Percentiles rank a stretch among this genome's conserved stretches.
These are phyloP conservation scores for Euphrasia confusa DNA, from an alignment of 257 asterid species.

Conservation along the genomic window DNA sequence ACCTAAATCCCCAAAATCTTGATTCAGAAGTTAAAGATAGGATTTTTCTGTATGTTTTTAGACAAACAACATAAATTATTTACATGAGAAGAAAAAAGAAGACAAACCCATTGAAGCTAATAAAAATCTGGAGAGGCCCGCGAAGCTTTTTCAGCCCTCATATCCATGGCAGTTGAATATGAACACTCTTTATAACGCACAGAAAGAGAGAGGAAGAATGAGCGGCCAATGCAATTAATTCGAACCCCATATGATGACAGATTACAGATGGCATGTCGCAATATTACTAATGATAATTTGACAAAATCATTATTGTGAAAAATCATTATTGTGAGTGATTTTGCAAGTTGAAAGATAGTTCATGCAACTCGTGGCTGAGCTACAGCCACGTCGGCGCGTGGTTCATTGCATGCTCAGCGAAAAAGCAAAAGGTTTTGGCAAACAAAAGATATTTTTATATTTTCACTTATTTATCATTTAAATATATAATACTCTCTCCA, in stretches of 20 bases:
- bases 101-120: not conserved
- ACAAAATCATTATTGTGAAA: not conserved
- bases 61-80: too few relatives aligned
- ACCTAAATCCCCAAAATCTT: too few relatives aligned
- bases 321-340: not conserved
- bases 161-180: constrained; percentile 1
- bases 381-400: constrained; percentile 28
- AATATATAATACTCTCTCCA: too few relatives aligned
- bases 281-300: not conserved
- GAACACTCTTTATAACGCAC: not conserved
- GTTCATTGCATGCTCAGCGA: constrained; percentile 3
- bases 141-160: not conserved
- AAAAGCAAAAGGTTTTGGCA: too few relatives aligned
- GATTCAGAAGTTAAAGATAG: too few relatives aligned
- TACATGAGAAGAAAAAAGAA: not conserved
- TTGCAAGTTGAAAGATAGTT: not conserved
- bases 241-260: not conserved
- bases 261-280: constrained; percentile 4
- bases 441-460: too few relatives aligned
- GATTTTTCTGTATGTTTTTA: too few relatives aligned
- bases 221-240: not conserved
- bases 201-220: not conserved
- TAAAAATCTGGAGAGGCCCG: constrained; percentile 21
- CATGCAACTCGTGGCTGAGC: constrained; percentile 25
- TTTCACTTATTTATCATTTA: too few relatives aligned